phyloP scores from a whole-genome alignment of 768 basidiomycete species.

The Russula emetica region DNA sequence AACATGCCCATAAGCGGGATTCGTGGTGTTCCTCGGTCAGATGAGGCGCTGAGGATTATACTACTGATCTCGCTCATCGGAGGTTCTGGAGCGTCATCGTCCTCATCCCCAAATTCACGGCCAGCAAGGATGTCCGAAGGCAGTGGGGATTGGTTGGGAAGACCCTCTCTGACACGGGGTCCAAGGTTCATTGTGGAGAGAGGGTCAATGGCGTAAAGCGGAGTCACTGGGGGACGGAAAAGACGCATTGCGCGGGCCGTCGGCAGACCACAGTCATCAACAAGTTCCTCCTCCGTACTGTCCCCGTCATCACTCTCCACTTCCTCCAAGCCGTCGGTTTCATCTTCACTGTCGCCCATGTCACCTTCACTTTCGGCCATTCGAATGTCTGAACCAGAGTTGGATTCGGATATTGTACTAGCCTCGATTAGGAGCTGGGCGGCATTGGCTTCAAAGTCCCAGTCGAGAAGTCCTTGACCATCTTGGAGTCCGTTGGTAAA shows the following conservation, averaged over 20 bases:
- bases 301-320: constrained; percentile 52
- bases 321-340: constrained; percentile 34
- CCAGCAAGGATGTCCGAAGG: constrained; percentile 69
- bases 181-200: constrained; percentile 66
- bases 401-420: constrained; percentile 44
- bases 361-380: constrained; percentile 42
- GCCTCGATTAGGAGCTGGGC: constrained; percentile 46
- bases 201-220: constrained; percentile 60
- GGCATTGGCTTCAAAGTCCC: constrained; percentile 65
- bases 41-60: constrained; percentile 21
- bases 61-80: constrained; percentile 27
- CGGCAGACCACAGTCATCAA: constrained; percentile 67
- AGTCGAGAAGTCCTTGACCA: constrained; percentile 57
- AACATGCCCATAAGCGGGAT: constrained; percentile 27
- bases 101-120: constrained; percentile 37
- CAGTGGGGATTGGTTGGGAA: constrained; percentile 44
- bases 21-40: constrained; percentile 25
- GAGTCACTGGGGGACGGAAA: constrained; percentile 58
- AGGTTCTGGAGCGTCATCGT: constrained; percentile 23
- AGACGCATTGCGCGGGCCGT: constrained; percentile 72
- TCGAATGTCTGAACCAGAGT: constrained; percentile 40
- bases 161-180: constrained; percentile 36
- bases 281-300: constrained; percentile 80
- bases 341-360: constrained; percentile 44
- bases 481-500: constrained; percentile 62